phyloP scores from a whole-genome alignment of 306 rosid species.

The Abrus precatorius region DNA sequence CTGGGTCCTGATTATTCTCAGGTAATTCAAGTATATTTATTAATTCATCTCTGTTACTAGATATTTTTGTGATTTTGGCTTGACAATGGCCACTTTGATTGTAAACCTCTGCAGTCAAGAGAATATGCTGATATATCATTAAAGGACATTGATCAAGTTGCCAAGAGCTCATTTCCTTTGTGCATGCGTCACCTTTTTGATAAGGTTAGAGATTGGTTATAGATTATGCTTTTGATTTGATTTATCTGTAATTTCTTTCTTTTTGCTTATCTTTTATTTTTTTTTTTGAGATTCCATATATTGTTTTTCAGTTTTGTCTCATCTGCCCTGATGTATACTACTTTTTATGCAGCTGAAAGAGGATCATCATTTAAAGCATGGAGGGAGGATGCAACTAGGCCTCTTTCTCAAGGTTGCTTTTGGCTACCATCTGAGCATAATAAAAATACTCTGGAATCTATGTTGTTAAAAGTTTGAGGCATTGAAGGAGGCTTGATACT shows the following conservation, averaged over 20 bases:
- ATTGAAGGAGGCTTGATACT: conserved; percentile 36
- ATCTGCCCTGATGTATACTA: conserved; percentile 42
- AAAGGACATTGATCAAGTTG: conserved; percentile 82
- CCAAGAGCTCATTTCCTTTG: conserved; percentile 90
- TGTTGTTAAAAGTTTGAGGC: conserved; percentile 16
- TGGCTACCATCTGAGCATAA: conserved; percentile 30
- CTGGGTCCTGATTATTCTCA: conserved; percentile 91
- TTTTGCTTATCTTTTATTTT: neutral
- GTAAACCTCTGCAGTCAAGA: conserved; percentile 67
- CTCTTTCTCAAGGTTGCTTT: conserved; percentile 91
- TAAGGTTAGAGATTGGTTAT: conserved; percentile 67
- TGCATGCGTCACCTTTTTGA: conserved; percentile 96
- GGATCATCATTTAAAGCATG: conserved; percentile 98
- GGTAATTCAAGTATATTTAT: conserved; percentile 61
- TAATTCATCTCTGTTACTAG: conserved; percentile 28
- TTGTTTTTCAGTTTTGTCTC: conserved; percentile 23
- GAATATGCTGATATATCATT: conserved; percentile 77
- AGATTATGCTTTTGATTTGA: neutral
- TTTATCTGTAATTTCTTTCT: conserved; percentile 18
- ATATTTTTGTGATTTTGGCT: conserved; percentile 31
- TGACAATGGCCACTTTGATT: conserved; percentile 45
- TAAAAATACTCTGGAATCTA: conserved; percentile 19
- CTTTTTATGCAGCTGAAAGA: conserved; percentile 77
- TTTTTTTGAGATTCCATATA: conserved; percentile 2
- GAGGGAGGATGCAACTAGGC: conserved; percentile 98